Conservation (phyloP, 345 rosid species). For the Citrus sp. region DNA sequence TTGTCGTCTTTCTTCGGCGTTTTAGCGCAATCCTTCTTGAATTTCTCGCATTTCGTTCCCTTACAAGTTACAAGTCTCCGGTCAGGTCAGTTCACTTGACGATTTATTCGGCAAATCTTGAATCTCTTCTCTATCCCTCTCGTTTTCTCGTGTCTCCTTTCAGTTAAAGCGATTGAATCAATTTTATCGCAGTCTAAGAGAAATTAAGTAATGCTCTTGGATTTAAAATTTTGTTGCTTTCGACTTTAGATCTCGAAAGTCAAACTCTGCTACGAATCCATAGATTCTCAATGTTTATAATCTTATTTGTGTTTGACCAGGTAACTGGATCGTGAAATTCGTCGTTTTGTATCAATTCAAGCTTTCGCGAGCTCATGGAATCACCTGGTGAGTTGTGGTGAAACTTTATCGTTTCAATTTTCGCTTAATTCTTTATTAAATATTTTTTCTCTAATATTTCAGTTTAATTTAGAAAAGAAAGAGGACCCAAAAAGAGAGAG, state of each 20-base stretch:
- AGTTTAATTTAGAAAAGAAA: too few relatives aligned
- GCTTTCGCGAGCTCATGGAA: constrained; percentile 45
- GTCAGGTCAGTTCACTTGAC: not conserved
- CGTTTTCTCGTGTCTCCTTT: not conserved
- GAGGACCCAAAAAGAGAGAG: not conserved
- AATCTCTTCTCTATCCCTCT: not conserved
- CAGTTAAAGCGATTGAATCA: not conserved
- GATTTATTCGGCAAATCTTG: not conserved
- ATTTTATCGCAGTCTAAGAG: not conserved
- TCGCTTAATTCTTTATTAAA: not conserved
- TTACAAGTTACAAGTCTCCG: not conserved
- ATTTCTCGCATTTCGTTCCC: constrained; percentile 4
- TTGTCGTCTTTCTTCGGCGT: not conserved
- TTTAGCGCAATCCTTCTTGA: too few relatives aligned
- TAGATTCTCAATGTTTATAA: not conserved
- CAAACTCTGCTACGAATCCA: not conserved
- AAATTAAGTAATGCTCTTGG: not conserved
- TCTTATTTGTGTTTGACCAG: constrained; percentile 4
- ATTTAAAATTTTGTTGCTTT: not conserved
- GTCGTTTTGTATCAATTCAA: constrained; percentile 12
- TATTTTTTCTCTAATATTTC: too few relatives aligned
- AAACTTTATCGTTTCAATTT: not conserved
- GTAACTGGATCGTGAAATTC: constrained; percentile 7
- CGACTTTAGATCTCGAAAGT: not conserved
- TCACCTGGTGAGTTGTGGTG: constrained; percentile 42